A percentile compares a stretch with the other conserved stretches of the same genome.
Conservation (phyloP, 176 grass and related monocot genomes). For the Cenchrus fungigraminus region DNA sequence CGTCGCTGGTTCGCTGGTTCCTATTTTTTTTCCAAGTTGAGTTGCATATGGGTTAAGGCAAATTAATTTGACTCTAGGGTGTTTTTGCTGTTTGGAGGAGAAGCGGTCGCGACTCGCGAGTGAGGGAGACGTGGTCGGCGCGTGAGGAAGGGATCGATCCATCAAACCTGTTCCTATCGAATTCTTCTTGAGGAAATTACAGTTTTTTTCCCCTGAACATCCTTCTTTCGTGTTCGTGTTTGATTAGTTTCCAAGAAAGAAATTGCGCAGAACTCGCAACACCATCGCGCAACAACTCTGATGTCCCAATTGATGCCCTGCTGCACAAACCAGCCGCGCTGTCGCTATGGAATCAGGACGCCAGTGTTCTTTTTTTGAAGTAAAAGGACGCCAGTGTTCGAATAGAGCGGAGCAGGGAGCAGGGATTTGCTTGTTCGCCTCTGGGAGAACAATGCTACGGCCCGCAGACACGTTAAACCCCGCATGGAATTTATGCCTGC, state of each 20-base stretch:
- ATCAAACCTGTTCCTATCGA: background rate
- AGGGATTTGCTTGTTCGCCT: background rate
- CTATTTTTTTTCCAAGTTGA: background rate
- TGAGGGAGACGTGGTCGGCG: background rate
- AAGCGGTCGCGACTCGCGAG: background rate
- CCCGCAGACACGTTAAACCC: background rate
- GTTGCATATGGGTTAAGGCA: background rate
- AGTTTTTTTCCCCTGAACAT: background rate
- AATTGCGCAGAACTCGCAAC: background rate
- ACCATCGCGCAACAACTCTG: background rate
- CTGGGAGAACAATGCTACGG: constrained; percentile 1
- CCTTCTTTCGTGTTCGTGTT: background rate
- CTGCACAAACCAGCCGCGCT: background rate
- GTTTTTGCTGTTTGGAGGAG: background rate
- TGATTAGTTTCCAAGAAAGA: background rate
- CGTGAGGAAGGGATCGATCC: background rate
- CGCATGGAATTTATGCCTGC: constrained; percentile 20
- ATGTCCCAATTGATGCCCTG: background rate
- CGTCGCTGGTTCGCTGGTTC: background rate
- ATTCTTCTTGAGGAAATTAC: background rate
- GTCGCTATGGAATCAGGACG: background rate
- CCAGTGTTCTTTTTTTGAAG: no score
- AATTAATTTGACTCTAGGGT: background rate
- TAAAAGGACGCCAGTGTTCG: no score
- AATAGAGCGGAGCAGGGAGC: no score